Evolutionary conservation across 176 grass and related monocot genomes (phyloP), one percentile per base, ranked within the genome.

Genomic region (Panicum miliaceum): DNA sequence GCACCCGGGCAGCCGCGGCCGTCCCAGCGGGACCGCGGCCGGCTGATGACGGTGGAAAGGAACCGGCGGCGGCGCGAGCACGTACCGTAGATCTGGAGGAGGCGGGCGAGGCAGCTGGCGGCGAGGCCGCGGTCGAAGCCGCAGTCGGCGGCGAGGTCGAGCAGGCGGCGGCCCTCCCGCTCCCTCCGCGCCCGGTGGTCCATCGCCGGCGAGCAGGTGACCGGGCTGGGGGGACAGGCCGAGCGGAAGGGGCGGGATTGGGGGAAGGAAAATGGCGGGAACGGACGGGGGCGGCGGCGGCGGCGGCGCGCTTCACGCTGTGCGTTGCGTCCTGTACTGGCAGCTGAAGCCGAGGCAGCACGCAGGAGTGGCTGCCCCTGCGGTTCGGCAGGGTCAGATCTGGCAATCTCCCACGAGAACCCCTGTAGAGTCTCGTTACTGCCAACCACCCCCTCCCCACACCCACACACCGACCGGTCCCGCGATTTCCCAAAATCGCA

Each of bases 1-100:
- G n/a, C n/a, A n/a, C n/a, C n/a, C n/a, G n/a, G n/a, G n/a, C n/a
- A n/a, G n/a, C n/a, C n/a, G n/a, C n/a, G n/a, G n/a, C n/a, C n/a
- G n/a, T n/a, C n/a, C n/a, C n/a, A 32, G 16, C 63, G 16, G 43
- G 64, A 4, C 16, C 16, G 34, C 36, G 34, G 1, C 63, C 63
- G 0, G 16, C 34, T 2, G 34, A 32, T 18, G 35, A 10, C 11
- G 14, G 38, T 25, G 25, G 20, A 10, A 3, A 45, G 43, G 3
- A 26, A 29, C 2, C 11, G 12, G 68, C 69, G 23, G n/a, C 23
- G 42, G 40, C 0, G 68, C 0, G 23, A 15, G n/a, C 1, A 13
- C 41, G 76, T 87, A 97, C 91, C 91, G 78, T 97, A 93, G 77
- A 91, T 19, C 71, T 91, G 47, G 87, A 90, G 41, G 79, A 93